phyloP scores from a whole-genome alignment of 2,329 filamentous ascomycete species.

The Sordariomycetes sp. region DNA sequence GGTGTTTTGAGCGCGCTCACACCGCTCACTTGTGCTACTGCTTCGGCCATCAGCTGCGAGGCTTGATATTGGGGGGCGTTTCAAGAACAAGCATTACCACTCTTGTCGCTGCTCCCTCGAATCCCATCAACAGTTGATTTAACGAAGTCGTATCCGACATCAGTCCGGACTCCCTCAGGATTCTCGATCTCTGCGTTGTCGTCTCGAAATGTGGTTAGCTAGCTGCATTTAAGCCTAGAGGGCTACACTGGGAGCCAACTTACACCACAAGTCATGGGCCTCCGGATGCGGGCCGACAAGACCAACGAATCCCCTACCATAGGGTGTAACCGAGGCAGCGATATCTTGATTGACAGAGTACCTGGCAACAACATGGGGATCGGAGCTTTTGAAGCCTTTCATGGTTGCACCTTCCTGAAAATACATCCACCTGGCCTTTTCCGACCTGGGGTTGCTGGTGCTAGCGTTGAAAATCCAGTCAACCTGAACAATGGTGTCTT shows the following conservation, averaged over 20 bases:
- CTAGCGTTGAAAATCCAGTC: constrained; percentile 13
- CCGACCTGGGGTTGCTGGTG: constrained; percentile 5
- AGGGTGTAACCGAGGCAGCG: constrained; percentile 12
- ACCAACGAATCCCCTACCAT: constrained; percentile 13
- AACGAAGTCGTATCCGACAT: constrained; percentile 13
- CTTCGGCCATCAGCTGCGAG: too few relatives aligned
- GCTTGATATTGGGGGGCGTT: too few relatives aligned
- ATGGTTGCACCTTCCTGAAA: constrained; percentile 15
- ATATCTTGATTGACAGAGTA: constrained; percentile 13
- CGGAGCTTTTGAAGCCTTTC: constrained; percentile 6
- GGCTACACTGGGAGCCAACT: constrained; percentile 1
- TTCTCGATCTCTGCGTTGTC: constrained; percentile 10
- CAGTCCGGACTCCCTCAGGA: constrained; percentile 11
- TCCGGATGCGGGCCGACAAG: constrained; percentile 15
- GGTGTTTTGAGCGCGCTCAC: too few relatives aligned
- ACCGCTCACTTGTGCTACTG: too few relatives aligned
- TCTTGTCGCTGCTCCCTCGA: too few relatives aligned
- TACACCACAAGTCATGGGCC: constrained; percentile 14
- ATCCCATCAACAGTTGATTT: too few relatives aligned
- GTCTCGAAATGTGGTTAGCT: constrained; percentile 3
- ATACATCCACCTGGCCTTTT: constrained; percentile 15
- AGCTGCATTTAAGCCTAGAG: not conserved
- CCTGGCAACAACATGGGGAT: constrained; percentile 8
- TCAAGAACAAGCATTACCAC: too few relatives aligned
- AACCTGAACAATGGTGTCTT: constrained; percentile 13